Percentiles rank a stretch among this genome's conserved stretches.
These are phyloP conservation scores for Ceratocystis eucalypticola DNA, from an alignment of 2,329 filamentous ascomycete species.

Conservation along the genomic window DNA sequence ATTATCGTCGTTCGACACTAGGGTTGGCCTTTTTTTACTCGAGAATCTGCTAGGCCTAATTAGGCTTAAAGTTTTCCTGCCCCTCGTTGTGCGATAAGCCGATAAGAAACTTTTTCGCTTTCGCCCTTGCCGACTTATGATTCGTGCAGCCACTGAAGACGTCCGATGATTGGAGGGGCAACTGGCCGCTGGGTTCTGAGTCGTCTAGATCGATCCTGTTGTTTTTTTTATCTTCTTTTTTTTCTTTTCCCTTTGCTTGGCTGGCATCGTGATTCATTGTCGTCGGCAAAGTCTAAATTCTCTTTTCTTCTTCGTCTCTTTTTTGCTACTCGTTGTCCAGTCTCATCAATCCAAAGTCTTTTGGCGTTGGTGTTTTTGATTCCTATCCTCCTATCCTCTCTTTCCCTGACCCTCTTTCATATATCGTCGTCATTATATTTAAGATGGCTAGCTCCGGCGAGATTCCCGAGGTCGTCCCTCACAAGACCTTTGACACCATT, in stretches of 20 bases:
- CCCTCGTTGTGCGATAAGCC: conserved; percentile 16
- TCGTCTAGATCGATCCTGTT: not conserved
- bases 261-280: conserved; percentile 14
- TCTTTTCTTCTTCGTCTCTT: not conserved
- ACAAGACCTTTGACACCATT: conserved; percentile 41
- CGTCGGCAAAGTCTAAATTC: not conserved
- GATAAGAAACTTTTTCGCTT: conserved; percentile 19
- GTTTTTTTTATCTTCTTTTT: conserved; percentile 1
- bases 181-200: not conserved
- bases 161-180: conserved; percentile 2
- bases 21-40: not conserved
- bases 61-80: conserved; percentile 9
- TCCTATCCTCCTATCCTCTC: not conserved
- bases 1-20: not conserved
- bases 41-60: not conserved
- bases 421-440: not conserved
- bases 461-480: conserved; percentile 23
- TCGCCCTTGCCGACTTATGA: conserved; percentile 1
- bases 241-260: conserved; percentile 5
- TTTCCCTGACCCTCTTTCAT: not conserved
- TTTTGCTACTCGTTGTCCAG: not conserved
- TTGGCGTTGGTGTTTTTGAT: not conserved
- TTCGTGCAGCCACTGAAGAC: not conserved
- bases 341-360: not conserved
- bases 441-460: conserved; percentile 14